Evolutionary conservation across 2,329 filamentous ascomycete species (phyloP), one percentile per base, ranked within the genome.

Genomic region (Furcasterigmium sp.): DNA sequence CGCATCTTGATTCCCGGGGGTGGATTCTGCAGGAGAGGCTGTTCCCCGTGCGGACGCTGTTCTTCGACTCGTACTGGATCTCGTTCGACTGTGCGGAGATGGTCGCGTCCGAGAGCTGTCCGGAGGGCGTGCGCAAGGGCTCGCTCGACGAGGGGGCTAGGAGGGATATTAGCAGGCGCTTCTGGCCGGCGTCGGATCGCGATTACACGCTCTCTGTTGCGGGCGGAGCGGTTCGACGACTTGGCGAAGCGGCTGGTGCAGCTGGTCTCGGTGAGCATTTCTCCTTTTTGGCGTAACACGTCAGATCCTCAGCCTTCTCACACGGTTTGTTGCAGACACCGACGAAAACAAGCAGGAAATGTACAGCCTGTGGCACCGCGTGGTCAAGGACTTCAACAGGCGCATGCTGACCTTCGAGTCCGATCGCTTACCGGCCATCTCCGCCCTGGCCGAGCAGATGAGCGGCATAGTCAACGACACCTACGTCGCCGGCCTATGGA

Each of bases 1-100:
- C 43, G 30, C 37, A 42, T 1, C 43, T 50, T 6, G 35, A 50
- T 18, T 18, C 10, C 2, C 17, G 54, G 10, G 46, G 44, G 3
- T 53, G 53, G 53, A 46, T 53, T 8, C 53, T 51, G 23, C 54
- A 56, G 19, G 53, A 56, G 23, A 46, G 48, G 6, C 38, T 51
- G 7, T 45, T 54, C 2, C 50, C 51, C 1, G 46, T 48, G 2
- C 46, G 53, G 1, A 46, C 51, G 15, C 43, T 56, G 7, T 45
- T 50, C 41, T 53, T 53, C 37, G 41, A 42, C 3, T 28, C 26
- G 6, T 26, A 47, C 7, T 47, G 56, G 30, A 13, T 52, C 2
- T 15, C 50, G 19, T 52, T 48, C 44, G 49, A 51, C n/a, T 54
- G 51, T 19, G 32, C 35, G 1, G 46, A 50, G 0, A 46, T 45